phyloP scores from a whole-genome alignment of 2,329 filamentous ascomycete species.

The Cercospora sp. region DNA sequence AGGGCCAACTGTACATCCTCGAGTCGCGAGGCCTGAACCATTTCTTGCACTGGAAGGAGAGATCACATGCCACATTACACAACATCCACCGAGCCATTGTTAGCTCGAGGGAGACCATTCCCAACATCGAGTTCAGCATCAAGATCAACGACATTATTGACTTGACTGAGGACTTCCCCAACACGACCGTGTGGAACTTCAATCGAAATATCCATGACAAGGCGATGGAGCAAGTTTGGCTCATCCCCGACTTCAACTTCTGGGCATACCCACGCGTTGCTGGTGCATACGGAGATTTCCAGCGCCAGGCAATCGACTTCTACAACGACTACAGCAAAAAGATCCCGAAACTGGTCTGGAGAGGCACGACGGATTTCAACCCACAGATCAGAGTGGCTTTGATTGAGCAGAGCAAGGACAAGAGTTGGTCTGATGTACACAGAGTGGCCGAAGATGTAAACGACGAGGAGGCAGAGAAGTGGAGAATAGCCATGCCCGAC shows the following conservation, averaged over 20 bases:
- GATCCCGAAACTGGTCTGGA: constrained; percentile 52
- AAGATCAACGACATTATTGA: constrained; percentile 51
- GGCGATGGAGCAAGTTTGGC: constrained; percentile 45
- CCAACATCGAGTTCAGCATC: constrained; percentile 54
- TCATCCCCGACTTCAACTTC: constrained; percentile 58
- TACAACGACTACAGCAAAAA: constrained; percentile 43
- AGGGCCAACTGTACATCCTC: constrained; percentile 41
- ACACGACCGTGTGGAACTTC: constrained; percentile 48
- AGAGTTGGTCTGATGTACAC: constrained; percentile 51
- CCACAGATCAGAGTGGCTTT: constrained; percentile 35
- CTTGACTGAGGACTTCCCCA: constrained; percentile 28
- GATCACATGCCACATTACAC: constrained; percentile 47
- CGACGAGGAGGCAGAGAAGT: constrained; percentile 30
- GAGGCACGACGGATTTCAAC: constrained; percentile 45
- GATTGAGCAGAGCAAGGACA: constrained; percentile 35
- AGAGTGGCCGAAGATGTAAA: constrained; percentile 31
- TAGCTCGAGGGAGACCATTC: constrained; percentile 44
- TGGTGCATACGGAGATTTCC: constrained; percentile 31
- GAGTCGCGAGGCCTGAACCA: constrained; percentile 38
- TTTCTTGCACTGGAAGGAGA: constrained; percentile 34
- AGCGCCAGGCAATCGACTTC: constrained; percentile 29
- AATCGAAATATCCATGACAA: constrained; percentile 34
- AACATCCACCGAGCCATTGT: constrained; percentile 53
- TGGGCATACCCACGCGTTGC: constrained; percentile 49
- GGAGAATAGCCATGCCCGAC: constrained; percentile 36